A percentile compares a stretch with the other conserved stretches of the same genome.
phyloP scores from a whole-genome alignment of 73 alveolate genomes.

The Paraurostyla sp. region DNA sequence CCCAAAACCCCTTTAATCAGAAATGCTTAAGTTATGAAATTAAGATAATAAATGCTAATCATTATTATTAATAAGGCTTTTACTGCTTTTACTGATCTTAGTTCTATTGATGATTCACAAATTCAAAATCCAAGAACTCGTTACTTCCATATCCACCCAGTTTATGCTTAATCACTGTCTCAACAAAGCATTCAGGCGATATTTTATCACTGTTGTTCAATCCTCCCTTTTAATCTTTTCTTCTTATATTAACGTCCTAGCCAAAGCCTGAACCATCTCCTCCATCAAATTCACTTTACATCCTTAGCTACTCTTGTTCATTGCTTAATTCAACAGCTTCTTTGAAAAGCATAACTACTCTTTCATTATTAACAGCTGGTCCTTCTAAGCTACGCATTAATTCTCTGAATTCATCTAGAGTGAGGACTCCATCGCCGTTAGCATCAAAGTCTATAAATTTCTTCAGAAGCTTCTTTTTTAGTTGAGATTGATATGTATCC shows the following conservation, averaged over 20 bases:
- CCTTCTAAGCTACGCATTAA: constrained; percentile 46
- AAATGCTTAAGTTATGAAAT: no score
- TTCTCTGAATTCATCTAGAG: constrained; percentile 58
- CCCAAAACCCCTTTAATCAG: no score
- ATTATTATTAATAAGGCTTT: neutral
- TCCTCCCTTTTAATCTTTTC: neutral
- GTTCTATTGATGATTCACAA: neutral
- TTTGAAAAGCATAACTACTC: constrained; percentile 34
- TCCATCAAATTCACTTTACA: neutral
- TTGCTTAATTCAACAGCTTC: constrained; percentile 60
- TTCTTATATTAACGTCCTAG: no score
- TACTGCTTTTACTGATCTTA: neutral
- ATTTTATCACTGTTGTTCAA: constrained; percentile 3
- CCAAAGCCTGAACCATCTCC: no score
- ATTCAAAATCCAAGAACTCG: constrained; percentile 51
- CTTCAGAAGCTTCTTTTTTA: constrained; percentile 27
- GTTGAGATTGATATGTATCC: neutral
- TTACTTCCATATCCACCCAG: constrained; percentile 46
- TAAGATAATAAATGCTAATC: neutral
- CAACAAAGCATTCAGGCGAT: constrained; percentile 57
- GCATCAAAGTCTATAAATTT: constrained; percentile 60
- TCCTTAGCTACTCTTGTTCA: neutral
- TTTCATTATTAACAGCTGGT: neutral
- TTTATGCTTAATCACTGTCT: constrained; percentile 37
- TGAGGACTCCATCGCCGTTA: constrained; percentile 67